Evolutionary conservation across 2,329 filamentous ascomycete genomes (phyloP), one percentile per base, ranked within the genome.

Genomic region (Colletotrichum lindemuthianum): DNA sequence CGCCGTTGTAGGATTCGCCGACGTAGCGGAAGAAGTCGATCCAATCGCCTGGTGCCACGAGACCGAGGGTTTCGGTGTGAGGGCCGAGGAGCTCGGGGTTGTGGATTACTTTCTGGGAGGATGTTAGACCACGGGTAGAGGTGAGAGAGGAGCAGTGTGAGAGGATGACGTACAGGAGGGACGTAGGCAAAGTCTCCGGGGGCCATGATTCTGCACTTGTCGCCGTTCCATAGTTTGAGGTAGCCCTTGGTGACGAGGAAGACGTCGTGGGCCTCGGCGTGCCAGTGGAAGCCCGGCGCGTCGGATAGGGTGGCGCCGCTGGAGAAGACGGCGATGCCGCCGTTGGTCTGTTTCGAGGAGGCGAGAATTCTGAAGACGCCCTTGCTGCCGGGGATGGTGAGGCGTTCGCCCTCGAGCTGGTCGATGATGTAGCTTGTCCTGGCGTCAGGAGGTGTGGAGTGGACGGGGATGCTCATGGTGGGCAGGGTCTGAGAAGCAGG

Each of bases 21-120:
- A 88, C 80, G 70, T 85, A 83, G 53, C 85, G 80, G 75, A 88
- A 88, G 75, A 88, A 88, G 68, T 88, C 84, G 34, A 86, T 76
- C 86, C 85, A 88, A 69, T 85, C 84, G 6, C 84, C 85, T 0
- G 85, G 85, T 0, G 83, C 82, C 34, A 88, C 82, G 4, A 88
- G 72, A 12, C 85, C 84, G 2, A 84, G 73, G 16, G 80, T 80
- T 66, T 88, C 86, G 2, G 84, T 84, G 66, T 87, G 82, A 0
- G 82, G 78, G 1, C 84, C 84, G 1, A 85, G 74, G 33, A 85
- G 75, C 59, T 86, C 81, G 5, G 85, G 85, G 68, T 86, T 85
- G 70, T 88, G 86, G 49, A 87, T 76, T 8, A 82, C 75, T 66
- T 75, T 79, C 81, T 84, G 41, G 0, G 2, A 5, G 4, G 32